Percentiles rank a stretch among this genome's conserved stretches.
Evolutionary conservation across 2,329 filamentous ascomycete species (phyloP).

Genomic region (Aspergillus niger): DNA sequence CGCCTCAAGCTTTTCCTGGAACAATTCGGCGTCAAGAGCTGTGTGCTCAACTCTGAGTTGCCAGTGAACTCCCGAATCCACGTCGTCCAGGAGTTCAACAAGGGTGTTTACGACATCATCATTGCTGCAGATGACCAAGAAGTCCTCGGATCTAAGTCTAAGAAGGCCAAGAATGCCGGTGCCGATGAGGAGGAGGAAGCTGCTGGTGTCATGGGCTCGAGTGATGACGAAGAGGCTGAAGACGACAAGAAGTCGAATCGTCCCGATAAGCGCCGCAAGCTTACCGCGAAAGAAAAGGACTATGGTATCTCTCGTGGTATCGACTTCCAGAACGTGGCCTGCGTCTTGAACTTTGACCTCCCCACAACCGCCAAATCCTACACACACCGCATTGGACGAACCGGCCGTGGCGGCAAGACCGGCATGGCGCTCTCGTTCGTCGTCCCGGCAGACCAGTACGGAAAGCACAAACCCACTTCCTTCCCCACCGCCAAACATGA

Average conservation of each 20-base stretch:
- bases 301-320: constrained; percentile 96
- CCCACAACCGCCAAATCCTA: constrained; percentile 87
- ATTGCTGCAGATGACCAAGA: constrained; percentile 94
- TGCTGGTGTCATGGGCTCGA: constrained; percentile 35
- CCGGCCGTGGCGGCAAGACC: constrained; percentile 83
- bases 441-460: constrained; percentile 75
- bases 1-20: constrained; percentile 92
- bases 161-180: constrained; percentile 36
- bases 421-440: constrained; percentile 97
- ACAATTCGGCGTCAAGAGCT: constrained; percentile 93
- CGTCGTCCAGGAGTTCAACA: constrained; percentile 96
- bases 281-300: constrained; percentile 73
- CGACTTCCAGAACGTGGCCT: constrained; percentile 93
- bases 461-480: constrained; percentile 86
- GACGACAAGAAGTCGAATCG: constrained; percentile 29
- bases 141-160: constrained; percentile 61
- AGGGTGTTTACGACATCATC: constrained; percentile 94
- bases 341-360: constrained; percentile 96
- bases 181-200: constrained; percentile 29
- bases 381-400: constrained; percentile 94
- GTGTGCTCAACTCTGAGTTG: constrained; percentile 89
- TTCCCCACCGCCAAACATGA: constrained; percentile 76
- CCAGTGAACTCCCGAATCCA: constrained; percentile 92
- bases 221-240: constrained; percentile 42
- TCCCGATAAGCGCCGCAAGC: constrained; percentile 63